Conservation (phyloP, 371 early-diverging fungal species). For the Paraphysoderma sedebokerense region DNA sequence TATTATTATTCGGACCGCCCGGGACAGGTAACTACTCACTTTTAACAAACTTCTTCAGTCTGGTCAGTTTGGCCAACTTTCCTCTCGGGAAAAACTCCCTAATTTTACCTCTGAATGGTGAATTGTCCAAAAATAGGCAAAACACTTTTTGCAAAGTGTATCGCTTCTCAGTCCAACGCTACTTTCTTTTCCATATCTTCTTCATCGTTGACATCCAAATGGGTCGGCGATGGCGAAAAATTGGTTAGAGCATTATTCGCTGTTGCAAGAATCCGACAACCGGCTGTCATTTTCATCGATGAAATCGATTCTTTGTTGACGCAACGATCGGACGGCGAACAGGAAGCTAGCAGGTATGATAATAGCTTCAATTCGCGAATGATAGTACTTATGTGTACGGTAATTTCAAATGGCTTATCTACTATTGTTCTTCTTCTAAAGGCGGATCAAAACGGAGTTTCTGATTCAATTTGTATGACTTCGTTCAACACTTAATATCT, state of each 20-base stretch:
- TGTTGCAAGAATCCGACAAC: constrained; percentile 69
- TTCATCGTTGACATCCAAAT: constrained; percentile 82
- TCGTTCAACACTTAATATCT: too few relatives aligned
- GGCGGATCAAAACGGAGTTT: constrained; percentile 83
- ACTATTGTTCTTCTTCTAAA: too few relatives aligned
- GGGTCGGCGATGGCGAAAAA: constrained; percentile 94
- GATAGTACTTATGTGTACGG: too few relatives aligned
- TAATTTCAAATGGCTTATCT: too few relatives aligned
- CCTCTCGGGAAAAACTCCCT: too few relatives aligned
- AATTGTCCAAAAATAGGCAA: too few relatives aligned
- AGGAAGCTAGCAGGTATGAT: constrained; percentile 72
- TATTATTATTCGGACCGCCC: constrained; percentile 54
- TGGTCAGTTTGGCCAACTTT: too few relatives aligned
- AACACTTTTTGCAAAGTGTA: too few relatives aligned
- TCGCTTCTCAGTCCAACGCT: not conserved
- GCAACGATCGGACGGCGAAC: constrained; percentile 75
- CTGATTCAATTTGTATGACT: constrained; percentile 45
- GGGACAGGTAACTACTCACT: constrained; percentile 38
- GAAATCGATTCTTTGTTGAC: constrained; percentile 85
- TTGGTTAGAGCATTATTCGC: constrained; percentile 82
- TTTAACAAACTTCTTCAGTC: too few relatives aligned
- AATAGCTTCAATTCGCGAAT: too few relatives aligned
- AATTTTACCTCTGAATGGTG: too few relatives aligned
- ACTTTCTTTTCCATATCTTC: constrained; percentile 16
- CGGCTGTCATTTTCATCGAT: constrained; percentile 78